phyloP scores from a whole-genome alignment of 2,329 filamentous ascomycete genomes.

The Alternaria solani region DNA sequence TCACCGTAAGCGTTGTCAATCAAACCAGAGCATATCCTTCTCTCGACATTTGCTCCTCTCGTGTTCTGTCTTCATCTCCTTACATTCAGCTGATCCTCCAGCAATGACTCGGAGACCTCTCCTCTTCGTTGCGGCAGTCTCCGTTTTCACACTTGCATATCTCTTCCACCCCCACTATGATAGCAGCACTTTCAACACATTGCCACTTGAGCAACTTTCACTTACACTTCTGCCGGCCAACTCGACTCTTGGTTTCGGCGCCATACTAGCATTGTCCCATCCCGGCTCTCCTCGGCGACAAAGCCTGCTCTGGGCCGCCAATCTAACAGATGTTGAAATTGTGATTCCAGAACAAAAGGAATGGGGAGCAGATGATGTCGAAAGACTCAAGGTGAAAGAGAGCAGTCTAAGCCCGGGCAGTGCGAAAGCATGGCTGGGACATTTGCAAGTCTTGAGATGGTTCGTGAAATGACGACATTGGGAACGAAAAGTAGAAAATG shows the following conservation, averaged over 20 bases:
- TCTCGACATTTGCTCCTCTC: background rate
- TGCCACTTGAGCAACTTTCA: background rate
- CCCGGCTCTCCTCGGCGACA: conserved; percentile 44
- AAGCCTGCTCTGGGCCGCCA: conserved; percentile 48
- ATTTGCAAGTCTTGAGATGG: conserved; percentile 50
- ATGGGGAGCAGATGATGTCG: conserved; percentile 50
- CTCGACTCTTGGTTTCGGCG: conserved; percentile 42
- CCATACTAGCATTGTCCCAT: conserved; percentile 51
- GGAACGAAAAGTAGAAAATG: background rate
- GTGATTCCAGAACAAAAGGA: conserved; percentile 49
- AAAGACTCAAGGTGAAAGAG: conserved; percentile 33
- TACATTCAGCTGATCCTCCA: background rate
- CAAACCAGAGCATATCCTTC: background rate
- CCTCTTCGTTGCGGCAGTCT: background rate
- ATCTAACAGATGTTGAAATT: conserved; percentile 50
- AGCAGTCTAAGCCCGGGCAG: conserved; percentile 48
- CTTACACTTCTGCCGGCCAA: conserved; percentile 15
- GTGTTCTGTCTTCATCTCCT: background rate
- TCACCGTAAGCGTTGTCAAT: background rate
- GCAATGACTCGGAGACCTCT: background rate
- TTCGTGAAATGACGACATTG: conserved; percentile 13
- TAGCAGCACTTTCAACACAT: background rate
- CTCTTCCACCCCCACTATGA: background rate
- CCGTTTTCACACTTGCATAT: background rate
- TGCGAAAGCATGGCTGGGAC: conserved; percentile 53